Evolutionary conservation across 1,284 basidiomycete genomes (phyloP), one percentile per base, ranked within the genome.

Genomic region (Ganoderma resinaceum): DNA sequence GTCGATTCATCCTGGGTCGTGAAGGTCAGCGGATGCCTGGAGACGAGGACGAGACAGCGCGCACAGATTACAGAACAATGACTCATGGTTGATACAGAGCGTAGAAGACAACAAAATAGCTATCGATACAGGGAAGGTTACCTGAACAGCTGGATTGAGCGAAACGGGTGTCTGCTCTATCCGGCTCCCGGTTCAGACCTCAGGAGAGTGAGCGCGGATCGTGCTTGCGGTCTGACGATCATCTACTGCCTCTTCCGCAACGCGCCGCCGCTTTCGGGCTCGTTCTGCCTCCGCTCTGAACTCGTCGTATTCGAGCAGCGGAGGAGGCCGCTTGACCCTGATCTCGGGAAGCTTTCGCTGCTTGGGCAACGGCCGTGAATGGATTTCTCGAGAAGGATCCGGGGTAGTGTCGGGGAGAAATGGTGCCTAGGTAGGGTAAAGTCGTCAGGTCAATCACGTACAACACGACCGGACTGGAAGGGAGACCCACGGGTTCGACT

Each of bases 391-490:
- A 16, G 35, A 23, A 23, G 58, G 58, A 23, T 60, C 38, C 23
- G 26, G 37, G 14, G 8, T 9, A 18, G 58, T 37, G 58, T 60
- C 23, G 23, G 37, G 37, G 3, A 40, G 11, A 5, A 60, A 60
- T 9, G 58, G 58, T 16, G 58, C 58, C 58, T 60, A n/a, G n/a
- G n/a, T 42, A 16, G n/a, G n/a, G 16, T 23, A 8, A 26, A 23
- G 20, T 23, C 16, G 33, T 5, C 82, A 82, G 84, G 29, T 2
- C 78, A 74, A 65, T 86, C 82, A 14, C 6, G 31, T 5, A 2
- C 23, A 49, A 43, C n/a, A 18, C 3, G 16, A n/a, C 6, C 4
- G 23, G 20, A 18, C 23, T 2, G 29, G 59, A 49, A 33, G n/a
- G 16, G 16, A 18, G 58, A 68, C 74, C 12, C 57, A 75, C 75